These are phyloP conservation scores for Zopfia rhizophila DNA, from an alignment of 2,329 filamentous ascomycete genomes.

Conservation along the genomic window DNA sequence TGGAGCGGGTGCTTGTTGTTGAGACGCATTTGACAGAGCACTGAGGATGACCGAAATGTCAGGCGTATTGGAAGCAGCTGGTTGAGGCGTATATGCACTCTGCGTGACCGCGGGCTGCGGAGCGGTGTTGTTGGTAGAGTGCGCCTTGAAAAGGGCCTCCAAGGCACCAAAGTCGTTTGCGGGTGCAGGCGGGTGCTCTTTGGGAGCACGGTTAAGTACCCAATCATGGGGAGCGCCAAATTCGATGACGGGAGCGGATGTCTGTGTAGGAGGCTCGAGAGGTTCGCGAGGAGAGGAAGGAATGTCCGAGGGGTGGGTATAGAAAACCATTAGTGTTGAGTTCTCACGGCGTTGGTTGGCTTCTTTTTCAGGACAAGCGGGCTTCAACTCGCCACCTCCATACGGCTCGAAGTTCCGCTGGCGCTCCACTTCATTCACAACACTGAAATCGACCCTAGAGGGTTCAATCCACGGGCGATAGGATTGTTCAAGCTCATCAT, in stretches of 20 bases:
- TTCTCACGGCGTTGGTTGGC: constrained; percentile 58
- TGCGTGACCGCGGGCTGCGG: constrained; percentile 26
- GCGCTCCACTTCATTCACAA: constrained; percentile 52
- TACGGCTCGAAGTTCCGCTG: constrained; percentile 57
- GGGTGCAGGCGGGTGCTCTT: constrained; percentile 22
- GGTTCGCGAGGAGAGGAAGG: constrained; percentile 60
- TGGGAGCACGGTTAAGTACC: constrained; percentile 35
- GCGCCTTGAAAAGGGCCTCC: constrained; percentile 41
- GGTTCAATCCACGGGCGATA: constrained; percentile 45
- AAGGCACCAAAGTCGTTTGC: constrained; percentile 36
- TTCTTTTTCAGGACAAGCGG: constrained; percentile 54
- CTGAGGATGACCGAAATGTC: constrained; percentile 43
- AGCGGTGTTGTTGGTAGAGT: constrained; percentile 16
- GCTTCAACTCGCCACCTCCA: constrained; percentile 55
- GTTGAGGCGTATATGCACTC: constrained; percentile 30
- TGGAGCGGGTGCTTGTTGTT: constrained; percentile 28
- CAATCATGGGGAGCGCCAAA: constrained; percentile 52
- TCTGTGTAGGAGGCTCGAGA: constrained; percentile 47
- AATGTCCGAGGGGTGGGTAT: constrained; percentile 56
- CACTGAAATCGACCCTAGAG: constrained; percentile 56
- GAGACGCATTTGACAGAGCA: constrained; percentile 26
- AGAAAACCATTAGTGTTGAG: constrained; percentile 59
- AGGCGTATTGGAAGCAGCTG: constrained; percentile 17
- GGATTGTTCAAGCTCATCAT: constrained; percentile 65
- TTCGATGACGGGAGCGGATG: constrained; percentile 34